Percentiles rank a stretch among this genome's conserved stretches.
These are phyloP conservation scores for Daldinia sp. DNA, from an alignment of 2,329 filamentous ascomycete species.

Conservation along the genomic window DNA sequence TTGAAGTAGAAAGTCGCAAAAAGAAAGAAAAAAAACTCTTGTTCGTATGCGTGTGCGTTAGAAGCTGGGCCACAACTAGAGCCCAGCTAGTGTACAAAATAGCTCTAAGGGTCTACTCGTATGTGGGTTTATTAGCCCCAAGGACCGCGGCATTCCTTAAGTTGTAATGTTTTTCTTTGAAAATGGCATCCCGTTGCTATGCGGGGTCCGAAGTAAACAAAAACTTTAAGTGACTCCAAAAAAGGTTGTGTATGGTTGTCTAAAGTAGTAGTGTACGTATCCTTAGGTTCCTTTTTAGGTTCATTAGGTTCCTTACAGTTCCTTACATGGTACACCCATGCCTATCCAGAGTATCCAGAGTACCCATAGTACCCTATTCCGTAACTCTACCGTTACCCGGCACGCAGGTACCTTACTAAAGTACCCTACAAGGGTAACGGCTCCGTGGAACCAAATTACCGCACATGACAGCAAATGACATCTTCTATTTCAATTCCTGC, in stretches of 20 bases:
- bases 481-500: constrained; percentile 13
- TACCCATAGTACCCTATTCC: not conserved
- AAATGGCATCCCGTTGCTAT: constrained; percentile 42
- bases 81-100: constrained; percentile 14
- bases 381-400: constrained; percentile 1
- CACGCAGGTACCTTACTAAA: not conserved
- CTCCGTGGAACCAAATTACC: constrained; percentile 6
- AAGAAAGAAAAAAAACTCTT: constrained; percentile 4
- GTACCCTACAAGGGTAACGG: not conserved
- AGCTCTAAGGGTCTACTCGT: constrained; percentile 5
- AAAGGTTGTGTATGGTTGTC: too few relatives aligned
- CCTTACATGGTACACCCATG: not conserved
- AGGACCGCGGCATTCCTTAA: constrained; percentile 23
- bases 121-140: constrained; percentile 27
- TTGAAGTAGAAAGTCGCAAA: constrained; percentile 6
- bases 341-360: too few relatives aligned
- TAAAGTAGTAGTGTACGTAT: not conserved
- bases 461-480: constrained; percentile 29
- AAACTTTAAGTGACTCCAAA: constrained; percentile 7
- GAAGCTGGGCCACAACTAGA: constrained; percentile 10
- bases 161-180: constrained; percentile 33
- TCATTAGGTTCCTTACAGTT: not conserved
- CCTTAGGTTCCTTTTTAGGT: not conserved
- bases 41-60: not conserved
- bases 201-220: constrained; percentile 52